These are phyloP conservation scores for Colletotrichum musicola DNA, from an alignment of 2,329 filamentous ascomycete genomes.

Conservation along the genomic window DNA sequence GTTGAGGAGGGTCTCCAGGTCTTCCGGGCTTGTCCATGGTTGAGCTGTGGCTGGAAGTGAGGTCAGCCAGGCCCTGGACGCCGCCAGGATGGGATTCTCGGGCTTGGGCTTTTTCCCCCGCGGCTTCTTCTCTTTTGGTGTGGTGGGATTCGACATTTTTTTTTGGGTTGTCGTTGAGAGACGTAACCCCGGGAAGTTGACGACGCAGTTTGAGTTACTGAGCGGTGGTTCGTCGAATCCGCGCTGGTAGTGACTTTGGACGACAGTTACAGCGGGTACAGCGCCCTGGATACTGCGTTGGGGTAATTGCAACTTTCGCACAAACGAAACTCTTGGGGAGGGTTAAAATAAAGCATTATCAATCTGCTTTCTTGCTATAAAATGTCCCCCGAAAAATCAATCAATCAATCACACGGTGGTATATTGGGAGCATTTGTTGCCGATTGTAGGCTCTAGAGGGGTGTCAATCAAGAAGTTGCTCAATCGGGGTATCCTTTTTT, in stretches of 20 bases:
- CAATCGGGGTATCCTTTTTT: no score
- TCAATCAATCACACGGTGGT: no score
- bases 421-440: no score
- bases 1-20: conserved; percentile 49
- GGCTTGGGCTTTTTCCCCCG: conserved; percentile 44
- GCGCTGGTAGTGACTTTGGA: neutral
- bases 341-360: no score
- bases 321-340: no score
- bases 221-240: no score
- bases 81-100: conserved; percentile 51
- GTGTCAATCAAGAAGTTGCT: no score
- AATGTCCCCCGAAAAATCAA: no score
- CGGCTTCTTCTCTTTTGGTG: conserved; percentile 37
- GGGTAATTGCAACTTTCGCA: neutral
- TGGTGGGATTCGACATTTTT: neutral
- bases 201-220: neutral
- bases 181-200: neutral
- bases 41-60: conserved; percentile 41
- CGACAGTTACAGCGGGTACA: conserved; percentile 18
- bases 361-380: no score
- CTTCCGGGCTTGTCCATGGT: conserved; percentile 29
- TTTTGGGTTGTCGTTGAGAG: neutral
- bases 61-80: conserved; percentile 52
- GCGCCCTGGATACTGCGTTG: conserved; percentile 12
- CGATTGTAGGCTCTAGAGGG: no score